Evolutionary conservation across 345 rosid genomes (phyloP).

Genomic region (Mallotus nudiflorus): DNA sequence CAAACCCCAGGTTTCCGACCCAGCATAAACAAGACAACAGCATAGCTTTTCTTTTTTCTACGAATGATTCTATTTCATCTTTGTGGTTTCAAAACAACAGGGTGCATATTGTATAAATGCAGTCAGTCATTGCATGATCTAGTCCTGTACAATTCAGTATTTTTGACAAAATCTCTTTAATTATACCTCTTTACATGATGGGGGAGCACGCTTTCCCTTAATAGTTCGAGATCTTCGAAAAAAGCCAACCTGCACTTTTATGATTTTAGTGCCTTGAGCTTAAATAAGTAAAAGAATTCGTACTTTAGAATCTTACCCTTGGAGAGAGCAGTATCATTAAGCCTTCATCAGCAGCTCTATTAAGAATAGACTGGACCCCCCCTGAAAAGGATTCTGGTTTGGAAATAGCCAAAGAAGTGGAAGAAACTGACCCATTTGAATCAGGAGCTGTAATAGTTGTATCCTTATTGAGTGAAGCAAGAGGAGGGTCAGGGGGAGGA

Average conservation of each 20-base stretch:
- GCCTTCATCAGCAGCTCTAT: slow-evolving; percentile 75
- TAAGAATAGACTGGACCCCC: slow-evolving; percentile 44
- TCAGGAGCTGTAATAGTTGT: slow-evolving; percentile 23
- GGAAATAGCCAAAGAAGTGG: slow-evolving; percentile 60
- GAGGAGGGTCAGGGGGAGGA: slow-evolving; percentile 17
- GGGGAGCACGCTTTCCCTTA: slow-evolving; percentile 77
- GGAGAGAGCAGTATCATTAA: slow-evolving; percentile 75
- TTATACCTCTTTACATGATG: slow-evolving; percentile 88
- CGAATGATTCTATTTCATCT: background rate
- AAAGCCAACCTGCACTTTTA: slow-evolving; percentile 64
- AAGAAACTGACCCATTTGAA: slow-evolving; percentile 52
- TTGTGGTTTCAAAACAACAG: background rate
- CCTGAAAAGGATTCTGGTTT: slow-evolving; percentile 43
- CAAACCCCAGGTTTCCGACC: background rate
- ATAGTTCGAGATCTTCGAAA: slow-evolving; percentile 79
- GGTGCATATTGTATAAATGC: background rate
- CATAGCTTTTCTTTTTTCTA: too few relatives aligned
- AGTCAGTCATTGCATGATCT: background rate
- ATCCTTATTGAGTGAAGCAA: slow-evolving; percentile 31
- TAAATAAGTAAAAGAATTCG: slow-evolving; percentile 13
- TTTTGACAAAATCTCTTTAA: slow-evolving; percentile 11
- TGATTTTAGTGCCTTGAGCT: slow-evolving; percentile 21
- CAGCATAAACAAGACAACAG: background rate
- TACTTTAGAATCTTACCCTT: slow-evolving; percentile 47
- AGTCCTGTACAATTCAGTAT: background rate